phyloP scores from a whole-genome alignment of 2,329 filamentous ascomycete genomes.

The Epichloe sp. region DNA sequence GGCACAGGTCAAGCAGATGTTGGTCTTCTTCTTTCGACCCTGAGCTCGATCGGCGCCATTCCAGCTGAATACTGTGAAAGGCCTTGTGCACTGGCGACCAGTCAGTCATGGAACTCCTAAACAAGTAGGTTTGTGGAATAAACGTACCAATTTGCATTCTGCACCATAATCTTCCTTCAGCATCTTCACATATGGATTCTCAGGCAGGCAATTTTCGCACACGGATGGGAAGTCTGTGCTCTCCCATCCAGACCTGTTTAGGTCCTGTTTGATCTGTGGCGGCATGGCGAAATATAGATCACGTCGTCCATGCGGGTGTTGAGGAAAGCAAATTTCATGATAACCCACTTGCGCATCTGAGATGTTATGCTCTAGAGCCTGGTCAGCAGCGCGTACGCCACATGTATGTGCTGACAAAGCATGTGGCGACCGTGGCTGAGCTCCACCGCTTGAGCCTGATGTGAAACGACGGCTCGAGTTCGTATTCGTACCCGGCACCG shows the following conservation, averaged over 20 bases:
- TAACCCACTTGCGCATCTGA: background rate
- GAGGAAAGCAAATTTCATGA: background rate
- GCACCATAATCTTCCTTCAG: constrained; percentile 92
- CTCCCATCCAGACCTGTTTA: constrained; percentile 94
- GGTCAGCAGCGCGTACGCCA: background rate
- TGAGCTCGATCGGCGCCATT: constrained; percentile 72
- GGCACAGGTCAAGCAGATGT: constrained; percentile 92
- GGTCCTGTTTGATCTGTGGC: constrained; percentile 88
- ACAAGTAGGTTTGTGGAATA: background rate
- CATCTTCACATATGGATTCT: constrained; percentile 98
- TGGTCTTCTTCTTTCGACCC: constrained; percentile 82
- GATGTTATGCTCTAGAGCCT: background rate
- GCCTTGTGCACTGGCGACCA: constrained; percentile 57
- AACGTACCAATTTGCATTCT: constrained; percentile 55
- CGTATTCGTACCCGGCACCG: constrained; percentile 9
- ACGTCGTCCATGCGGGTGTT: constrained; percentile 7
- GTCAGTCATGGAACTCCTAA: constrained; percentile 1
- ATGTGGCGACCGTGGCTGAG: background rate
- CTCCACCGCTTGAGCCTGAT: background rate
- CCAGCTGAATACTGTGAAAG: constrained; percentile 94
- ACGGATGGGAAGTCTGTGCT: constrained; percentile 81
- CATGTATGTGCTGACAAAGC: constrained; percentile 1
- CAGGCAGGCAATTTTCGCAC: constrained; percentile 84
- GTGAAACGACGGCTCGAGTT: constrained; percentile 3
- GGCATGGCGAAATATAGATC: constrained; percentile 41